These are phyloP conservation scores for Sorghum bicolor DNA, from an alignment of 176 grass and related monocot species.

Conservation along the genomic window Sorghum_bicolor_NCBIv3 NC_012873.2:65574501-65575000, in stretches of 20 bases:
- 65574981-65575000: constrained; percentile 22
- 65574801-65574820: constrained; percentile 92
- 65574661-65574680: constrained; percentile 12
- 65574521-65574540: not conserved
- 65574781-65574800: constrained; percentile 98
- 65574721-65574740: constrained; percentile 15
- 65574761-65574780: constrained; percentile 85
- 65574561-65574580: constrained; percentile 33
- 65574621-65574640: constrained; percentile 89
- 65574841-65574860: constrained; percentile 95
- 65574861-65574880: constrained; percentile 91
- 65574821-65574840: constrained; percentile 49
- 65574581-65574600: constrained; percentile 77
- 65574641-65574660: constrained; percentile 95
- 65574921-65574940: constrained; percentile 78
- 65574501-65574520: not conserved
- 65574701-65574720: not conserved
- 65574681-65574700: constrained; percentile 5
- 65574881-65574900: constrained; percentile 92
- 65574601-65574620: constrained; percentile 72
- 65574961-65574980: constrained; percentile 4
- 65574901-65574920: constrained; percentile 78
- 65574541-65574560: not conserved
- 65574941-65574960: constrained; percentile 22
- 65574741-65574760: constrained; percentile 88